Conservation (phyloP, 495 filamentous ascomycete genomes). For the Echria macrotheca region DNA sequence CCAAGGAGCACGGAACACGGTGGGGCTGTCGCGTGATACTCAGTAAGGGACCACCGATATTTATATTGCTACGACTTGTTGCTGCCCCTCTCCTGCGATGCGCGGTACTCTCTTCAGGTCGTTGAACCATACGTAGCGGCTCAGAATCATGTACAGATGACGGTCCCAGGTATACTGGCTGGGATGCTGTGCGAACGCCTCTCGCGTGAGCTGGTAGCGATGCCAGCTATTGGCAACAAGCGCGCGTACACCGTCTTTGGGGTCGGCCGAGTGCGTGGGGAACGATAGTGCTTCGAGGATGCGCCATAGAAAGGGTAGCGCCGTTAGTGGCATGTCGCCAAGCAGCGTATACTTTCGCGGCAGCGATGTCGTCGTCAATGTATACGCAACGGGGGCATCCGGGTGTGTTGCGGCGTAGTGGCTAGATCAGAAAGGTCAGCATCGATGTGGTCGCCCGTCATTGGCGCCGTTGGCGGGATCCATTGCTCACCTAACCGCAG, state of each 20-base stretch:
- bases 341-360: constrained; percentile 38
- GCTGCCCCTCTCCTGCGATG: neutral
- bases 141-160: constrained; percentile 37
- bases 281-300: constrained; percentile 32
- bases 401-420: constrained; percentile 27
- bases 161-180: constrained; percentile 41
- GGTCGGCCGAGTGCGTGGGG: constrained; percentile 18
- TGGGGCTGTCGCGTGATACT: neutral
- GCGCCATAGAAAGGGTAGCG: constrained; percentile 33
- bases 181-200: constrained; percentile 32
- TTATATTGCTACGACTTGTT: neutral
- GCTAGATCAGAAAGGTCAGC: constrained; percentile 21
- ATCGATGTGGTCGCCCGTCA: too few species aligned
- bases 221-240: constrained; percentile 33
- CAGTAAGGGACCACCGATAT: neutral
- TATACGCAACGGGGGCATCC: constrained; percentile 30
- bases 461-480: neutral
- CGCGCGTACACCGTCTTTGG: constrained; percentile 22
- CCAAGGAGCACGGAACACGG: neutral
- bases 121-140: constrained; percentile 42
- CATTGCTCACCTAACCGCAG: constrained; percentile 34
- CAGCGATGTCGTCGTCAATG: constrained; percentile 31
- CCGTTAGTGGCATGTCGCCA: constrained; percentile 34
- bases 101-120: constrained; percentile 29
- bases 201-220: constrained; percentile 30